A percentile compares a stretch with the other conserved stretches of the same genome.
Evolutionary conservation across 2,329 filamentous ascomycete genomes (phyloP).

Genomic region (Peltaster fructicola): DNA sequence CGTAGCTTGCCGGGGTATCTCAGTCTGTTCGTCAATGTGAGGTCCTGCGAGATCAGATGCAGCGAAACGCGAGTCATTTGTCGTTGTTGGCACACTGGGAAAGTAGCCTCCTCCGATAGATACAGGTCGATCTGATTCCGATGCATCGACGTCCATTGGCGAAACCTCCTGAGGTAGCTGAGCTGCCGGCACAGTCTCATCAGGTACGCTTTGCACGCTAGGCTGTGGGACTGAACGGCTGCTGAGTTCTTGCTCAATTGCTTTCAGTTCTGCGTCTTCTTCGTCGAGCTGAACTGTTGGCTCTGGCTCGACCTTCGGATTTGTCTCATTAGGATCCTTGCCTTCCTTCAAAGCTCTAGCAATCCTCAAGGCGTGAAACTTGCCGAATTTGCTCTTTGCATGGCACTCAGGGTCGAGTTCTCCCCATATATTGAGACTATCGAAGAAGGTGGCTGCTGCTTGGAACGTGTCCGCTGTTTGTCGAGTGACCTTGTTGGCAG

Average conservation of each 20-base stretch:
- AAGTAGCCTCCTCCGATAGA: conserved; percentile 43
- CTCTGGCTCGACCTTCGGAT: conserved; percentile 46
- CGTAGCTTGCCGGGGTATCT: conserved; percentile 9
- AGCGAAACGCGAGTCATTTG: too few relatives aligned
- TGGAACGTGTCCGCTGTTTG: conserved; percentile 90
- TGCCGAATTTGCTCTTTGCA: conserved; percentile 87
- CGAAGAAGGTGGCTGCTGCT: conserved; percentile 81
- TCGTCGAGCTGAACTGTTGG: conserved; percentile 7
- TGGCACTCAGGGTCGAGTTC: conserved; percentile 54
- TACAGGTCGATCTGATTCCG: conserved; percentile 19
- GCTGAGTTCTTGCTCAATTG: conserved; percentile 33
- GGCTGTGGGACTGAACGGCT: conserved; percentile 16
- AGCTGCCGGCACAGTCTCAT: background rate
- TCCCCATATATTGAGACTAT: conserved; percentile 73
- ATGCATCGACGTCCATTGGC: conserved; percentile 24
- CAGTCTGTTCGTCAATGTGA: conserved; percentile 21
- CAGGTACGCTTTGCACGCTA: conserved; percentile 1
- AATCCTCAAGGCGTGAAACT: conserved; percentile 87
- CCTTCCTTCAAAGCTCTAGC: conserved; percentile 79
- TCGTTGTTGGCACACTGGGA: conserved; percentile 32
- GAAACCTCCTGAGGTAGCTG: conserved; percentile 26
- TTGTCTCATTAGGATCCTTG: conserved; percentile 79
- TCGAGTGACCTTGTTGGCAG: conserved; percentile 45
- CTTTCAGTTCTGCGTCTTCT: conserved; percentile 13
- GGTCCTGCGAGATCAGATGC: too few relatives aligned